Evolutionary conservation across 345 rosid species (phyloP), one percentile per base, ranked within the genome.

Genomic region (Populus deltoides): DNA sequence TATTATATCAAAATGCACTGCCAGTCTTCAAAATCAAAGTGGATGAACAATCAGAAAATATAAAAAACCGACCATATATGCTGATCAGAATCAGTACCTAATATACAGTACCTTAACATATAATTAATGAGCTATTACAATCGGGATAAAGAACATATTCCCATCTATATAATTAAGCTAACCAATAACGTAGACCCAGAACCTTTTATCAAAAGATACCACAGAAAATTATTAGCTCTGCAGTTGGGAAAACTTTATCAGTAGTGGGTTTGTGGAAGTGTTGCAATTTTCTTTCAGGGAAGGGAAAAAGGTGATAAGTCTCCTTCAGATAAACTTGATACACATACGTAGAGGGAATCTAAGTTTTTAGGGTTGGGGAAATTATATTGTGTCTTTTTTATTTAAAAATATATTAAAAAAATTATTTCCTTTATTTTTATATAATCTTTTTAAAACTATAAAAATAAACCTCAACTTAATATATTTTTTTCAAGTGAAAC

Each of bases 51-150:
- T n/a, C 35, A 29, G 8, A 12, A 5, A 11, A 25, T 53, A n/a
- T 9, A 5, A 39, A 66, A 66, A 43, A 7, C 36, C 25, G 6
- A 10, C 20, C 49, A 47, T 31, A 31, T 31, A 25, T 25, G 15
- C 79, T 55, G 51, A 15, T 47, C 5, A 76, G 66, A 68, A 68
- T 76, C 33, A 17, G 15, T 16, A 35, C 51, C 51, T 68, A 53
- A 76, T 27, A 27, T 27, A 27, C 2, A 53, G 24, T 35, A 18
- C 29, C n/a, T 33, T 36, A 68, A 13, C 6, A 25, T 49, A 55
- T 68, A 38, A 68, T 31, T n/a, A 36, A 68, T 11, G 16, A 49
- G 43, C 18, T 53, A 4, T 2, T 4, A 12, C 24, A 36, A 35
- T 68, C 3, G 7, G 55, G 57, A 35, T 43, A 25, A 8, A 38